Evolutionary conservation across 83 land plant genomes (phyloP).

Genomic region (Diphasiastrum complanatum): DNA sequence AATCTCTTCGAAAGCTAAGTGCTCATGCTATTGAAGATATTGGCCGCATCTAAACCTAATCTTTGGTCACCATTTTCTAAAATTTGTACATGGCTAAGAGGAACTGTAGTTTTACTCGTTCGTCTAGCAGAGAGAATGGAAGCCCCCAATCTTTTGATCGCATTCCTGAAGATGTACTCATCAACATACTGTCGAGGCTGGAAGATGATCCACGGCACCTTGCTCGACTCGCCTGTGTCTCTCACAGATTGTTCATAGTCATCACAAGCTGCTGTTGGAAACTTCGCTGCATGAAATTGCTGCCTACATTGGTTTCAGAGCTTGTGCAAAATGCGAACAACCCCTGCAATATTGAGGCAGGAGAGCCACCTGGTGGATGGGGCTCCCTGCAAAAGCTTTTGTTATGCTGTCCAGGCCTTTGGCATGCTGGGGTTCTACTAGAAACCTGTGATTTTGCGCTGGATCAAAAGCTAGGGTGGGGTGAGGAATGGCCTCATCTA

Average conservation of each 20-base stretch:
- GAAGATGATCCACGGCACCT: constrained; percentile 65
- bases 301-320: constrained; percentile 56
- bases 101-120: no score
- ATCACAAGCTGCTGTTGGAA: constrained; percentile 51
- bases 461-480: constrained; percentile 59
- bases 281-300: constrained; percentile 31
- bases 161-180: constrained; percentile 65
- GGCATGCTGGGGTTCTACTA: constrained; percentile 68
- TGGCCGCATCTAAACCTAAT: no score
- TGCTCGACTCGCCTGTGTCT: constrained; percentile 66
- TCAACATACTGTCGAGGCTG: constrained; percentile 56
- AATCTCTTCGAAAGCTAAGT: no score
- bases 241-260: constrained; percentile 45
- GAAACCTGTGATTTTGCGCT: constrained; percentile 83
- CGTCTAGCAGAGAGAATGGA: no score
- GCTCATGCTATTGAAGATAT: no score
- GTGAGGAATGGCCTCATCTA: constrained; percentile 38
- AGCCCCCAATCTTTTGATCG: no score
- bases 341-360: not conserved
- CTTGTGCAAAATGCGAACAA: constrained; percentile 31
- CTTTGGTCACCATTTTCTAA: no score
- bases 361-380: constrained; percentile 61
- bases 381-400: constrained; percentile 61
- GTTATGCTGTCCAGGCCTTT: constrained; percentile 88
- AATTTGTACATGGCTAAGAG: no score